Evolutionary conservation across 257 asterid species (phyloP).

Genomic region (Coffea canephora): DNA sequence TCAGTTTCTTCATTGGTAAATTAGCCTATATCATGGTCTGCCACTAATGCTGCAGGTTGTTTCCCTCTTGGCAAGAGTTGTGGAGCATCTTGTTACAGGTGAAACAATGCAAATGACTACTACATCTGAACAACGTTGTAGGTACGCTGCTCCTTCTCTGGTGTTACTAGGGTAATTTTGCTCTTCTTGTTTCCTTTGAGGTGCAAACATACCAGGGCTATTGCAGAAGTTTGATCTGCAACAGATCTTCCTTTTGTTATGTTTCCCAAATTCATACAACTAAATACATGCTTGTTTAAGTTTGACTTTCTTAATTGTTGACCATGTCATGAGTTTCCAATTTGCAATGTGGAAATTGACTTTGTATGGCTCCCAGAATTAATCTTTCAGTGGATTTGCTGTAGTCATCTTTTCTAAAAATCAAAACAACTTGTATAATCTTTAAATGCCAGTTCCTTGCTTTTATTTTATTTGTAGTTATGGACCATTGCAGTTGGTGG

Average conservation of each 20-base stretch:
- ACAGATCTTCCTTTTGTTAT: neutral
- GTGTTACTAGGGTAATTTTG: neutral
- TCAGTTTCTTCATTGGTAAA: neutral
- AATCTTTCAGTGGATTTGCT: neutral
- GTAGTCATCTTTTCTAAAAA: neutral
- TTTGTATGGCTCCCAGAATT: neutral
- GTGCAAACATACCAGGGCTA: neutral
- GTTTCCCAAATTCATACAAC: neutral
- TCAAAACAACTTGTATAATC: too few relatives aligned
- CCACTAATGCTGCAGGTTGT: slow-evolving; percentile 56
- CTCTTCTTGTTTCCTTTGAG: neutral
- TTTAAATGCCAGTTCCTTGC: neutral
- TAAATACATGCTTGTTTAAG: neutral
- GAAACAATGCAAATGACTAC: slow-evolving; percentile 98
- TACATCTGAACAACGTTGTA: slow-evolving; percentile 80
- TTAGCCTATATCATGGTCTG: neutral
- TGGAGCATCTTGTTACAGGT: slow-evolving; percentile 95
- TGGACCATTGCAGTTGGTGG: neutral
- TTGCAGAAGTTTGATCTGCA: neutral
- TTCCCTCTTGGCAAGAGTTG: slow-evolving; percentile 80
- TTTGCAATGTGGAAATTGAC: neutral
- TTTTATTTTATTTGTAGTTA: neutral
- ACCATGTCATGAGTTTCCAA: neutral
- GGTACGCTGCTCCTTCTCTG: slow-evolving; percentile 39
- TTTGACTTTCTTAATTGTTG: neutral